Base-by-base conservation (phyloP, 768 basidiomycete genomes). In the Psilocybe sp. region DNA sequence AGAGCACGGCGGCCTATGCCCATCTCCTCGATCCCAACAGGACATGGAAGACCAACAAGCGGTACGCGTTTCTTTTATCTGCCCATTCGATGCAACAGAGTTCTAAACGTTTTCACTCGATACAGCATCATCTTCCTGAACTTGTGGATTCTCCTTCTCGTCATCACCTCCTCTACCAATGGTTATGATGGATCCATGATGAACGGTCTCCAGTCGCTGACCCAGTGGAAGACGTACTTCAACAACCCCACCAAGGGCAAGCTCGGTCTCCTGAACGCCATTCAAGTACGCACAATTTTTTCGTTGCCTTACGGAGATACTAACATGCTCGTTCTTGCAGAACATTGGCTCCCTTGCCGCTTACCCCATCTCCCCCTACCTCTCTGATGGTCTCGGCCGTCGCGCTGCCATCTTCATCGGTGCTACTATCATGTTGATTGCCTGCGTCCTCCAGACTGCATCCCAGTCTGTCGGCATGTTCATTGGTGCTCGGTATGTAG, bases 131-230 rank as follows among this genome's bases (percentile, higher is more conserved):
- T 87, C 47, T 47, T 57, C 37, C 80, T 89, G 56, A 80, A 90
- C 60, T 77, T 69, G 16, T 89, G 87, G 87, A 83, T 88, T 53
- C 64, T 82, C 35, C 72, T 89, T 37, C 71, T 86, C 82, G 79
- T 89, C 54, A 84, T 88, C 61, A 88, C 86, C 10, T 87, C 86
- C 19, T 85, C 84, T 12, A 86, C 82, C 42, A 86, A 82, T 63
- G 87, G 87, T 45, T 89, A 83, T 61, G 87, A 89, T 59, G 84
- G 85, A 52, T 82, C 80, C 64, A 81, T 88, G 80, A 86, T 88
- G 86, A 88, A 89, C 66, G 85, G 84, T 63, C 72, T 91, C 37
- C 88, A 91, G 66, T 78, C 79, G 40, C 71, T 89, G 51, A 47
- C 60, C 14, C 79, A 84, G 55, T 91, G 89, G 89, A 64, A 72